Evolutionary conservation across 768 basidiomycete genomes (phyloP).

Genomic region (Leccinum disarticulatum): DNA sequence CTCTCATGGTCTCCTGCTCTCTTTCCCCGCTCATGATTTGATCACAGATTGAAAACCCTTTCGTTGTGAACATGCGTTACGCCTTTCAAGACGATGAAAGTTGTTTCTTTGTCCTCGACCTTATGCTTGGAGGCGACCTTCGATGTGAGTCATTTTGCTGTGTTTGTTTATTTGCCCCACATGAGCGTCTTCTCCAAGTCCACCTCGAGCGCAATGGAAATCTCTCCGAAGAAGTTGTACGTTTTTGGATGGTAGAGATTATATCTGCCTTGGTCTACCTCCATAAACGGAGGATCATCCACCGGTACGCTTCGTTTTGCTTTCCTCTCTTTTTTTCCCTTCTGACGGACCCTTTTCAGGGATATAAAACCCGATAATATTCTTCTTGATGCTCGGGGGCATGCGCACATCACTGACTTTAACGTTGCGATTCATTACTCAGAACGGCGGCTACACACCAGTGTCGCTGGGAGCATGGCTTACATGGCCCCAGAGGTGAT

Average conservation of each 20-base stretch:
- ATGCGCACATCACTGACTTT: slow-evolving; percentile 97
- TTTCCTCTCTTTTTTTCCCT: not conserved
- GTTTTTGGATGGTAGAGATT: slow-evolving; percentile 90
- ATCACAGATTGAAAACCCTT: slow-evolving; percentile 80
- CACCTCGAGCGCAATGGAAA: slow-evolving; percentile 74
- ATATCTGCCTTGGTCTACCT: slow-evolving; percentile 84
- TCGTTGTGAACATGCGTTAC: slow-evolving; percentile 87
- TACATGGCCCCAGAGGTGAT: slow-evolving; percentile 99
- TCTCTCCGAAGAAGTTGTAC: slow-evolving; percentile 70
- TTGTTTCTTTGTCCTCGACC: slow-evolving; percentile 95
- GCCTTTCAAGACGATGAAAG: slow-evolving; percentile 98
- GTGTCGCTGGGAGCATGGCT: slow-evolving; percentile 97
- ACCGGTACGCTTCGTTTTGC: slow-evolving; percentile 60
- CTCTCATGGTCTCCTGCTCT: not conserved
- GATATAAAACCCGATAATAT: slow-evolving; percentile 98
- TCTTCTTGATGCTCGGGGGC: slow-evolving; percentile 87
- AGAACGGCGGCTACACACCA: slow-evolving; percentile 81
- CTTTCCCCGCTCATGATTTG: slow-evolving; percentile 9
- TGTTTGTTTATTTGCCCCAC: not conserved
- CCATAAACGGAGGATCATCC: slow-evolving; percentile 89
- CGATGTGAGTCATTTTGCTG: slow-evolving; percentile 59
- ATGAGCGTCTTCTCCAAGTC: slow-evolving; percentile 45
- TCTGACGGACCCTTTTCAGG: slow-evolving; percentile 40
- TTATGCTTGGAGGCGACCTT: slow-evolving; percentile 95
- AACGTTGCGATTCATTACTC: slow-evolving; percentile 99